Base-by-base conservation (phyloP, 768 basidiomycete species). In the Russula emetica region DNA sequence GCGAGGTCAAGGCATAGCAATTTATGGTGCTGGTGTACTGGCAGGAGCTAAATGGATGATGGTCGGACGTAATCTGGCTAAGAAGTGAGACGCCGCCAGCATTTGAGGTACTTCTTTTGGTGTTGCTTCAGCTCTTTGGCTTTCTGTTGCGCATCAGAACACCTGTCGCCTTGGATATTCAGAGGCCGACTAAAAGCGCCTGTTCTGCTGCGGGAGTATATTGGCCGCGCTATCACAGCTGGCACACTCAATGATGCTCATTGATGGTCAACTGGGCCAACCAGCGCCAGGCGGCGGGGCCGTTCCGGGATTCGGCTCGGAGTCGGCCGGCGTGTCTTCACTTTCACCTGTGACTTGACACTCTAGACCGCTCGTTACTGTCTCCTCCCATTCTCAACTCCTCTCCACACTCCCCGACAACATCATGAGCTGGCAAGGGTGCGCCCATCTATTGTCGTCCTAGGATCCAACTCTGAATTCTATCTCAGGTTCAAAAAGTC, bases 401-500 rank as follows among this genome's bases (percentile, higher is more conserved):
- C 26, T 49, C 38, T 42, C 3, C 18, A 3, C 13, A 32, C 47
- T 0, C 54, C 18, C 47, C 50, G 11, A 45, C 13, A n/a, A 18
- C 18, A 64, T 34, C 52, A 64, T 64, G 63, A 64, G 63, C 28
- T 64, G 63, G 63, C 63, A 64, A 60, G 63, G 63, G 63, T 64
- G 18, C 44, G 55, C 9, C 18, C 56, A 34, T 55, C 11, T 10
- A 13, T 7, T 30, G 11, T 26, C 3, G 5, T 50, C 3, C n/a
- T 5, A 4, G 11, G 28, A 42, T 42, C 49, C 20, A 13, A 14
- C 9, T 26, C 59, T 55, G 22, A 55, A 34, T 50, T 0, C 47
- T 57, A 30, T 40, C 55, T 10, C 71, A 92, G 94, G 67, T 88
- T 97, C 80, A 96, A 96, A 80, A 97, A 97, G 79, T 87, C 91